Evolutionary conservation across 495 filamentous ascomycete genomes (phyloP), one percentile per base, ranked within the genome.

Genomic region (Podospora fimiseda): DNA sequence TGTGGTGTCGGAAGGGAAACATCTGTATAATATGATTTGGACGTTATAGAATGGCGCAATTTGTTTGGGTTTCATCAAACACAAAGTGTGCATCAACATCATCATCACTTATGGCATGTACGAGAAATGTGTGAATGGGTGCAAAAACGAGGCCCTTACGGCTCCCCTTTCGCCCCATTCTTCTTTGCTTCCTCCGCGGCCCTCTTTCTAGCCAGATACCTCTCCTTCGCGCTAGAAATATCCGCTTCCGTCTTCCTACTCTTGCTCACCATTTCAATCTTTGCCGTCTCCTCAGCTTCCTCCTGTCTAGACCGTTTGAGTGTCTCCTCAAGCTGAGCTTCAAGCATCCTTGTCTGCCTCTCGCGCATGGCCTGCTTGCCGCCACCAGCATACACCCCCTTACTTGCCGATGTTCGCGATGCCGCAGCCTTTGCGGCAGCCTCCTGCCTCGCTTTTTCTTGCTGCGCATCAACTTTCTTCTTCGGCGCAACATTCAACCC

Each of bases 271-370:
- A 89, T 76, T 60, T 89, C 88, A 20, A 85, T 61, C 71, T 84
- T 85, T 62, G 78, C 70, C 60, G 69, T 68, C 51, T 87, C 86
- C 44, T 81, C 81, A 51, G 87, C 88, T 46, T 88, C 89, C 56
- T 90, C 85, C 51, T 89, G 86, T 9, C 81, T 57, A 24, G 82
- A 80, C 56, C 87, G 74, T 64, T 90, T 90, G 3, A 85, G 77
- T 45, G 80, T 77, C 60, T 87, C 80, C 59, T 88, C 88, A 39
- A 95, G 66, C 64, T 91, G 88, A 47, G 81, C 77, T 60, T 91
- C 90, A 40, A 98, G 79, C 87, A 95, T 92, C 53, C 85, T 80
- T 3, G 85, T 88, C 70, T 96, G 90, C 38, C 90, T 75, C 60
- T 90, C 88, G 18, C 89, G 77, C 75, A 85, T 84, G 0, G 82